phyloP scores from a whole-genome alignment of 2,329 filamentous ascomycete genomes.

The Pseudogymnoascus sp. region DNA sequence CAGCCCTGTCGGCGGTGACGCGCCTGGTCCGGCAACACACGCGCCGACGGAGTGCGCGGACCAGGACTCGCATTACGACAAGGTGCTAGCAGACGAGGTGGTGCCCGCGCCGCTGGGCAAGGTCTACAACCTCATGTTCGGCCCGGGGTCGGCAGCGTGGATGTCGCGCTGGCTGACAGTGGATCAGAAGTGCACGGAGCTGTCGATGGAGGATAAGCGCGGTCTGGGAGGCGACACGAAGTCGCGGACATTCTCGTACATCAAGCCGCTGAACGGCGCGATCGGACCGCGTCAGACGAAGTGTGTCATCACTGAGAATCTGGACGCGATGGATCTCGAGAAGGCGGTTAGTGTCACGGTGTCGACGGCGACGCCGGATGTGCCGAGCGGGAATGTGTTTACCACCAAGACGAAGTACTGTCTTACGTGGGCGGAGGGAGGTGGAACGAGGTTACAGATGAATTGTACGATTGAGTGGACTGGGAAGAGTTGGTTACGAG shows the following conservation, averaged over 20 bases:
- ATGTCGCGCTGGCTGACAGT: constrained; percentile 79
- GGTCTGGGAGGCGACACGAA: constrained; percentile 69
- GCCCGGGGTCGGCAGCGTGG: constrained; percentile 67
- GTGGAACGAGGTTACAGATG: constrained; percentile 75
- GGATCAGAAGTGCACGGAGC: constrained; percentile 83
- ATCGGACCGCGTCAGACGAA: constrained; percentile 94
- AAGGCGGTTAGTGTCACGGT: constrained; percentile 77
- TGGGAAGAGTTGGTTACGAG: constrained; percentile 96
- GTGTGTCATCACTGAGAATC: constrained; percentile 75
- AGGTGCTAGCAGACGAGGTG: constrained; percentile 73
- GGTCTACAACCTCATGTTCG: constrained; percentile 83
- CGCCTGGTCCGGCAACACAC: constrained; percentile 77
- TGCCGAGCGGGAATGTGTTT: constrained; percentile 89
- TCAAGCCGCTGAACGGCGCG: constrained; percentile 75
- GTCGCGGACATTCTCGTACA: constrained; percentile 71
- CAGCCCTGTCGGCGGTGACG: constrained; percentile 50
- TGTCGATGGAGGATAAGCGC: constrained; percentile 75
- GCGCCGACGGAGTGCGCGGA: constrained; percentile 81
- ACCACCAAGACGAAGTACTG: constrained; percentile 90
- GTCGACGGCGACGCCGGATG: constrained; percentile 84
- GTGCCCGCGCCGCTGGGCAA: constrained; percentile 85
- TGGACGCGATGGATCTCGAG: constrained; percentile 82
- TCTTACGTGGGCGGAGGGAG: constrained; percentile 82
- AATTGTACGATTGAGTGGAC: constrained; percentile 93
- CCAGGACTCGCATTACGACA: constrained; percentile 70